These are phyloP conservation scores for Phytophthora pluvialis DNA, from an alignment of 352 stramenopile species.

Conservation along the genomic window DNA sequence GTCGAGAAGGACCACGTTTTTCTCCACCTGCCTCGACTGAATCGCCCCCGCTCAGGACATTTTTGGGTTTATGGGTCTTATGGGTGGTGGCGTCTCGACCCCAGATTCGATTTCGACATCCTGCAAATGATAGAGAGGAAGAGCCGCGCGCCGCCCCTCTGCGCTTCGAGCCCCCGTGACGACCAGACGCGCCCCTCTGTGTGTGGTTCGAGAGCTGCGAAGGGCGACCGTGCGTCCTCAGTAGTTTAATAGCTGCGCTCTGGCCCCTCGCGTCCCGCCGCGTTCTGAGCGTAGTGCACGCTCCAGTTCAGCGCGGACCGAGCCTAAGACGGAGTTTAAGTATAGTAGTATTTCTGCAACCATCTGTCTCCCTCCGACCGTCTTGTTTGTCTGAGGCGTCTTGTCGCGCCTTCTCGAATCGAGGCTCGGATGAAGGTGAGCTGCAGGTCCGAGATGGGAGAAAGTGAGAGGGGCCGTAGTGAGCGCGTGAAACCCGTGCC, in stretches of 20 bases:
- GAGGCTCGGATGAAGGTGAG: no score
- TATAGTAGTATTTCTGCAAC: conserved; percentile 42
- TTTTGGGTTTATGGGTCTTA: conserved; percentile 21
- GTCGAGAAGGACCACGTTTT: background rate
- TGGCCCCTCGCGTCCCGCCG: conserved; percentile 15
- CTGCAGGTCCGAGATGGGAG: conserved; percentile 8
- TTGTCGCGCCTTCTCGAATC: conserved; percentile 1
- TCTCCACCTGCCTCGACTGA: background rate
- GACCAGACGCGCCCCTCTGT: conserved; percentile 4
- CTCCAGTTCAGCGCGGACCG: conserved; percentile 31
- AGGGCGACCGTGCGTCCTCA: background rate
- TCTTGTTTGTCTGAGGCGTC: conserved; percentile 6
- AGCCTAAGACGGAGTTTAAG: conserved; percentile 32
- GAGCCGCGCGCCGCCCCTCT: conserved; percentile 13
- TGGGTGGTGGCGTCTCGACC: background rate
- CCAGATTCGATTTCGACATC: conserved; percentile 3
- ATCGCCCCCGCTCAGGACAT: conserved; percentile 1
- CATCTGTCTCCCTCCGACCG: conserved; percentile 16
- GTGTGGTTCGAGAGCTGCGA: conserved; percentile 9
- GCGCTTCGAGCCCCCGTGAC: conserved; percentile 5
- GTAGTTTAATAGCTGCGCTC: conserved; percentile 33
- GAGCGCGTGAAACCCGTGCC: background rate
- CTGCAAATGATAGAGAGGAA: conserved; percentile 33
- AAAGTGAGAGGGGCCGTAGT: conserved; percentile 16
- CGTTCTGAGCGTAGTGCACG: conserved; percentile 43